Percentiles rank a stretch among this genome's conserved stretches.
phyloP scores from a whole-genome alignment of 768 basidiomycete species.

The Phlegmacium glaucopus region DNA sequence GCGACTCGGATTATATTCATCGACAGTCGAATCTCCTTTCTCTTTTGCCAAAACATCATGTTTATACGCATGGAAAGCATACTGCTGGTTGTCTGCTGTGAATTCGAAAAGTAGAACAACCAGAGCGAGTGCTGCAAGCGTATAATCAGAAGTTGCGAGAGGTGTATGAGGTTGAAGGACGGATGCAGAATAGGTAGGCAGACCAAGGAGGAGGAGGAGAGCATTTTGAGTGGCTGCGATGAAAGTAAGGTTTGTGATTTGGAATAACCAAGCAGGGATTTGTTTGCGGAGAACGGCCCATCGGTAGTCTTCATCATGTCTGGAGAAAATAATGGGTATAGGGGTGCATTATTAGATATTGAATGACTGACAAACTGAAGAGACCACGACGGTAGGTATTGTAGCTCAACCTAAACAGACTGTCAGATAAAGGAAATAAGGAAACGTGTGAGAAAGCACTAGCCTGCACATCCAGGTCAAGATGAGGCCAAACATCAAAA shows the following conservation, averaged over 20 bases:
- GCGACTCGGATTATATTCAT: constrained; percentile 37
- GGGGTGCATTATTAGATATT: neutral
- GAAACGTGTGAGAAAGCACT: neutral
- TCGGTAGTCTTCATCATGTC: constrained; percentile 88
- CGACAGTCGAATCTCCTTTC: constrained; percentile 25
- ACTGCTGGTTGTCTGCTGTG: constrained; percentile 90
- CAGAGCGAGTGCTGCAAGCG: constrained; percentile 58
- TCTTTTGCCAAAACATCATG: constrained; percentile 37
- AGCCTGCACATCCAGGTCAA: constrained; percentile 67
- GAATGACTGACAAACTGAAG: constrained; percentile 55
- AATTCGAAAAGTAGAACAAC: constrained; percentile 67
- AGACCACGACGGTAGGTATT: constrained; percentile 85
- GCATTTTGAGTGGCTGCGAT: constrained; percentile 79
- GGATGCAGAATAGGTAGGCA: constrained; percentile 58
- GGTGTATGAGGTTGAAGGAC: constrained; percentile 48
- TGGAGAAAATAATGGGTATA: constrained; percentile 21
- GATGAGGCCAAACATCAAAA: constrained; percentile 71
- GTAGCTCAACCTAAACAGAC: constrained; percentile 41
- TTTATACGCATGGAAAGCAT: constrained; percentile 80
- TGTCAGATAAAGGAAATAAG: neutral
- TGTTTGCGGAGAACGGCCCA: constrained; percentile 75
- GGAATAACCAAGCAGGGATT: constrained; percentile 41
- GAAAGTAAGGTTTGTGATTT: constrained; percentile 53
- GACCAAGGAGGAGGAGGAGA: constrained; percentile 67
- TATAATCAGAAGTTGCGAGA: constrained; percentile 57